phyloP scores from a whole-genome alignment of 2,329 filamentous ascomycete species.

The Colletotrichum salicis region DNA sequence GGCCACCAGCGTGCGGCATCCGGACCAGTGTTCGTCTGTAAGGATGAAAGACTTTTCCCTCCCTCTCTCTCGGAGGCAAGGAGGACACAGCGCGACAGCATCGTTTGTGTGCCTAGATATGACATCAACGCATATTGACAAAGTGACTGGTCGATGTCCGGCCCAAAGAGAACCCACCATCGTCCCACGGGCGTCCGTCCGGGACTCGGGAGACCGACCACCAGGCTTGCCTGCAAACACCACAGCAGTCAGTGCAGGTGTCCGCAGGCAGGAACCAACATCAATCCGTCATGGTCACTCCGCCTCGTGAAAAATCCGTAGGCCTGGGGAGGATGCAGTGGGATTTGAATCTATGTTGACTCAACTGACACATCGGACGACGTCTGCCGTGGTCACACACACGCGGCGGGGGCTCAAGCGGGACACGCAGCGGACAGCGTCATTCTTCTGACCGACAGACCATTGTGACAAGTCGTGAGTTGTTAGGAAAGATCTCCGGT shows the following conservation, averaged over 20 bases:
- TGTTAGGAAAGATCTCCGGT: conserved; percentile 13
- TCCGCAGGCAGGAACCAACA: background rate
- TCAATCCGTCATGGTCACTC: conserved; percentile 1
- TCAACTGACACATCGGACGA: conserved; percentile 23
- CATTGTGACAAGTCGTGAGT: conserved; percentile 23
- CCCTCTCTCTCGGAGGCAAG: background rate
- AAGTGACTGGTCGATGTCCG: background rate
- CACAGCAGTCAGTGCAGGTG: background rate
- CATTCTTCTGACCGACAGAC: background rate
- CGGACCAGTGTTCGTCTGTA: conserved; percentile 29
- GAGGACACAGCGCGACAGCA: background rate
- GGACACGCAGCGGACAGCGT: background rate
- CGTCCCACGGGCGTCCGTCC: background rate
- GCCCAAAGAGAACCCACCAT: background rate
- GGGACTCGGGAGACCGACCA: background rate
- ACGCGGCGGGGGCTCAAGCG: background rate
- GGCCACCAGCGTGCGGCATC: conserved; percentile 5
- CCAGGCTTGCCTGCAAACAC: background rate
- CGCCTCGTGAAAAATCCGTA: background rate
- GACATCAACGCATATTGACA: background rate
- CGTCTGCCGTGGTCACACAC: background rate
- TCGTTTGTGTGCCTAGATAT: background rate
- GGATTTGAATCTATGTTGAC: background rate
- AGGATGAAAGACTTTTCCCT: background rate
- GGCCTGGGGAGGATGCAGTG: background rate